Evolutionary conservation across 2,329 filamentous ascomycete genomes (phyloP).

Genomic region (Neofusicoccum ribis): DNA sequence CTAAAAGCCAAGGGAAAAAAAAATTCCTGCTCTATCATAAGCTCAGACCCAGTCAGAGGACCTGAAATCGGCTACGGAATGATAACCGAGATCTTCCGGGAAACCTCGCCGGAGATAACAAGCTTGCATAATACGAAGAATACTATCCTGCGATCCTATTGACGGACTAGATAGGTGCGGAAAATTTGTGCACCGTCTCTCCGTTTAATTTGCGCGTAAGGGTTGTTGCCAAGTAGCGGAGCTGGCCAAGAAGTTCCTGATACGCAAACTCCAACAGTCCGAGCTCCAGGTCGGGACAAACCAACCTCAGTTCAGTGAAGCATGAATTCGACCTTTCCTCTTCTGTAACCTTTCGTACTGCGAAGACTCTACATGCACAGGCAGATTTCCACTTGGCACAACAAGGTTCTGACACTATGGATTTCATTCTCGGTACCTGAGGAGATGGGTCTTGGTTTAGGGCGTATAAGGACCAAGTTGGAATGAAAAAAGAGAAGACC

Average conservation of each 20-base stretch:
- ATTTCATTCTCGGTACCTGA: not conserved
- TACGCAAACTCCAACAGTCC: not conserved
- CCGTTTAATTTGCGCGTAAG: not conserved
- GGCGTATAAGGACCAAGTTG: not conserved
- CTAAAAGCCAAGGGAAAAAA: too few relatives aligned
- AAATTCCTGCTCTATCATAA: too few relatives aligned
- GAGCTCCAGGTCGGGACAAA: not conserved
- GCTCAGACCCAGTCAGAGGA: too few relatives aligned
- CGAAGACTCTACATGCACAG: not conserved
- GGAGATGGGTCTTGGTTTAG: not conserved
- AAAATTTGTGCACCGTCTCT: not conserved
- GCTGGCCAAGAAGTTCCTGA: not conserved
- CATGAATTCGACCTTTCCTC: not conserved
- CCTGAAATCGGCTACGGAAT: not conserved
- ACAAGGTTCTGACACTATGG: not conserved
- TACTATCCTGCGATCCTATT: not conserved
- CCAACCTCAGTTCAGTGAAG: not conserved
- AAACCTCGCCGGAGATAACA: not conserved
- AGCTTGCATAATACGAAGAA: not conserved
- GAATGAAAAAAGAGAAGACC: not conserved
- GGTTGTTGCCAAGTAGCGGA: not conserved
- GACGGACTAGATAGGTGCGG: not conserved
- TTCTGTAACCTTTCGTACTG: not conserved
- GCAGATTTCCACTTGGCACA: not conserved
- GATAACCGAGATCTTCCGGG: not conserved